Evolutionary conservation across 2,329 filamentous ascomycete genomes (phyloP).

Genomic region (Colletotrichum melonis): DNA sequence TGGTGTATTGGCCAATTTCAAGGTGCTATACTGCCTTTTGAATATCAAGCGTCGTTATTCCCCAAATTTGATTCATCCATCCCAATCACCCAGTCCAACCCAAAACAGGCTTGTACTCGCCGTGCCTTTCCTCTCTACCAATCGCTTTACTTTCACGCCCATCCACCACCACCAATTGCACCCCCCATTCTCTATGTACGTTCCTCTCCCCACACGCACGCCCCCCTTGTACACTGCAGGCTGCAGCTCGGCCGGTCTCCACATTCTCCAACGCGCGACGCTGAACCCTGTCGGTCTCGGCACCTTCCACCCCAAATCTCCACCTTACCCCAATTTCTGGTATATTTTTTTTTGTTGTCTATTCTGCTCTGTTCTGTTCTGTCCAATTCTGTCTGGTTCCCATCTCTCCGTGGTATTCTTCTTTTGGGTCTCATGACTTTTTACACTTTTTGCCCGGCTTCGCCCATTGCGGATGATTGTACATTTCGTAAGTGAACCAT

Average conservation of each 20-base stretch:
- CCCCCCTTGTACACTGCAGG: background rate
- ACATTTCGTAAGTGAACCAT: background rate
- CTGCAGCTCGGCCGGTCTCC: conserved; percentile 9
- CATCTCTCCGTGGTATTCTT: background rate
- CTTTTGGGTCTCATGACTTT: background rate
- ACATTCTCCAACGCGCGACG: conserved; percentile 28
- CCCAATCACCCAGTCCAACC: background rate
- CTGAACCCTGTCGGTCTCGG: conserved; percentile 25
- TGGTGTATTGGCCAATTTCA: background rate
- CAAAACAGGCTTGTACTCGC: background rate
- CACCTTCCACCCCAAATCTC: conserved; percentile 25
- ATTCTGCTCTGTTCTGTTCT: too few species aligned
- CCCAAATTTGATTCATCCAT: background rate
- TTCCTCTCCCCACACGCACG: conserved; percentile 23
- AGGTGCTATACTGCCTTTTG: background rate
- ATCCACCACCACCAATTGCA: background rate
- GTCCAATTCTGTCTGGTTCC: too few species aligned
- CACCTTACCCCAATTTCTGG: conserved; percentile 27
- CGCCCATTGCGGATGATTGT: too few species aligned
- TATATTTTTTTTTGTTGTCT: background rate
- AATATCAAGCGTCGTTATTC: background rate
- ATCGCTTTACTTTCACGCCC: background rate
- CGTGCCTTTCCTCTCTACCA: background rate
- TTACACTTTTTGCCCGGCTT: background rate
- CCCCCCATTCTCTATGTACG: background rate